Evolutionary conservation across 2,329 filamentous ascomycete genomes (phyloP).

Genomic region (Fusarium nygamai): DNA sequence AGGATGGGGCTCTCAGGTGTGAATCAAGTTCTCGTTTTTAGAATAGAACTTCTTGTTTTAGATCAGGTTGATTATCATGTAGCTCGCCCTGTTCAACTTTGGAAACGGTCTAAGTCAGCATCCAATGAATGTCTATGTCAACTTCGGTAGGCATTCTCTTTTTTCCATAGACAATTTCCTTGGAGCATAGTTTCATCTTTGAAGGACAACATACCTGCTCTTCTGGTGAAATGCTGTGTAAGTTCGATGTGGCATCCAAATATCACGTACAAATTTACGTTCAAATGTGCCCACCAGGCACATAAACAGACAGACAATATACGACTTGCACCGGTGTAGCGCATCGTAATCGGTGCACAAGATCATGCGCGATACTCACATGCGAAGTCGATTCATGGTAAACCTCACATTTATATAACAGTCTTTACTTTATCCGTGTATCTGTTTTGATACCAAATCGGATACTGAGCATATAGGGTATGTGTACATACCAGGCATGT

Average conservation of each 20-base stretch:
- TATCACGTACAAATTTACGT: too few relatives aligned
- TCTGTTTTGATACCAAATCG: not conserved
- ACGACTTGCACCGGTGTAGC: not conserved
- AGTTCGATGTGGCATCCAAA: too few relatives aligned
- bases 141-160: not conserved
- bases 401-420: not conserved
- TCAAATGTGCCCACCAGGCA: not conserved
- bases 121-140: not conserved
- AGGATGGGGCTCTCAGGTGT: not conserved
- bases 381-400: not conserved
- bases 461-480: not conserved
- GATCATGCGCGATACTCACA: not conserved
- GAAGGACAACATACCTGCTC: not conserved
- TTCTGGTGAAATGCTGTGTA: not conserved
- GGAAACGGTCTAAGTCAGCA: not conserved
- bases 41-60: slow-evolving; percentile 9
- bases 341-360: not conserved
- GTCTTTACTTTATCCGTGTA: not conserved
- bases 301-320: not conserved
- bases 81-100: not conserved
- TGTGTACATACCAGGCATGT: not conserved
- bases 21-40: not conserved
- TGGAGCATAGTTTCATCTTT: not conserved
- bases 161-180: not conserved
- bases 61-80: not conserved